phyloP scores from a whole-genome alignment of 345 rosid species.

The Diplotaxis tenuifolia region DNA sequence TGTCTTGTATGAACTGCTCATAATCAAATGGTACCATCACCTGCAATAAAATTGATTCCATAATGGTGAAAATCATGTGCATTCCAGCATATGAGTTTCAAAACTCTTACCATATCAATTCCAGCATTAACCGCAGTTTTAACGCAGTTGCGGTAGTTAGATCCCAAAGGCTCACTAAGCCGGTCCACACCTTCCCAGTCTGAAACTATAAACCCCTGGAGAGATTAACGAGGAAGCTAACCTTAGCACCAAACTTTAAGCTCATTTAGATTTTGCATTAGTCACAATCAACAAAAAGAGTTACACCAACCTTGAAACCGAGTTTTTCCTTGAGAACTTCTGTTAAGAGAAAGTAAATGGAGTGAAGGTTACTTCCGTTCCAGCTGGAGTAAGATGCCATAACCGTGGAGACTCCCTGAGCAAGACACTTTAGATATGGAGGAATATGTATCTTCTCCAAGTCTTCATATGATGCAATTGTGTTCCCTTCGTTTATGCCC shows the following conservation, averaged over 20 bases:
- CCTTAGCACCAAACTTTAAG: background rate
- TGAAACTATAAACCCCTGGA: conserved; percentile 74
- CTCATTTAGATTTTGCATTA: background rate
- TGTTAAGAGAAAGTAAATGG: conserved; percentile 60
- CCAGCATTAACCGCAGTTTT: conserved; percentile 76
- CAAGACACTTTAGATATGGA: conserved; percentile 71
- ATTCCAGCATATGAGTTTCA: background rate
- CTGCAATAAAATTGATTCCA: conserved; percentile 16
- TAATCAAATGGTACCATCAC: conserved; percentile 66
- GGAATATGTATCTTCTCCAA: conserved; percentile 75
- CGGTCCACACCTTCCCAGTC: conserved; percentile 85
- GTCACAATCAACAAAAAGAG: background rate
- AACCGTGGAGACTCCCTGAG: conserved; percentile 78
- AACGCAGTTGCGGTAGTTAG: conserved; percentile 61
- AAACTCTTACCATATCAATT: conserved; percentile 67
- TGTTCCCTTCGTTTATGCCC: conserved; percentile 83
- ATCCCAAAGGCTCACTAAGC: conserved; percentile 62
- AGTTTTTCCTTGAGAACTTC: conserved; percentile 71
- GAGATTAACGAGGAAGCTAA: background rate
- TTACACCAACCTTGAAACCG: conserved; percentile 69
- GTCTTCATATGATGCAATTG: conserved; percentile 57
- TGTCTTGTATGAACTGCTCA: conserved; percentile 48
- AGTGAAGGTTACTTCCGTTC: conserved; percentile 69
- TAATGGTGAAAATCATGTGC: conserved; percentile 1
- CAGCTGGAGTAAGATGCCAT: conserved; percentile 95